Base-by-base conservation (phyloP, 148 eudicot species). In the Vaccinium darrowii region DNA sequence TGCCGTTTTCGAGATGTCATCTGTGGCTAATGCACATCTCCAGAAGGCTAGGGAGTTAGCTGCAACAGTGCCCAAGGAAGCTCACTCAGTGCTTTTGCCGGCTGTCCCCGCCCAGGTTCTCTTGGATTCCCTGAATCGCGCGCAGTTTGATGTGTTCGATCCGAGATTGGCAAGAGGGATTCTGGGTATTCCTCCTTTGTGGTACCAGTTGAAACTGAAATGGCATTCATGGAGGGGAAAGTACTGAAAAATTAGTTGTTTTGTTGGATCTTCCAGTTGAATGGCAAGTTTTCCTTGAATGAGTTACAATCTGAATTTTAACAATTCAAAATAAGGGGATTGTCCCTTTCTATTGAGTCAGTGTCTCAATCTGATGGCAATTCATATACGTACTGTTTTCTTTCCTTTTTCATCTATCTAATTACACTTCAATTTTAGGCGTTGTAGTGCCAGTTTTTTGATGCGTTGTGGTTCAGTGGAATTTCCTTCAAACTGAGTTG, bases 1-100 rank as follows among this genome's bases (percentile, higher is more conserved):
- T 85, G 98, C 92, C 0, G 95, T 94, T 57, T 96, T 92, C 83
- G 99, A 96, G 78, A 94, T 96, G 91, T 97, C 99, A 12, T 92
- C 99, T 51, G 93, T 89, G 54, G 99, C 99, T 33, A 92, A 96
- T 84, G 84, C 95, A 8, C 98, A 96, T 89, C 84, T 95, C 56
- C 87, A 90, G 87, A 96, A 96, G 84, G 99, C 99, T 52, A 94
- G 98, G 4, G 87, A 91, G 10, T 83, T 96, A 88, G 91, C 96
- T 52, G 91, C 84, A 80, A 90, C 89, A 0, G 92, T 96, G 75
- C 99, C 99, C 2, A 53, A 81, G 47, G 98, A 90, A 87, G 95
- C 99, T 71, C 86, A 86, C 7, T 93, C 98, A 3, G 96, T 92
- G 84, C 94, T 96, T 54, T 90, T 96, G 30, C 97, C 98, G 6